Evolutionary conservation across 805 yeast species (phyloP), one percentile per base, ranked within the genome.

Genomic region (Sugiyamaella lignohabitans): DNA sequence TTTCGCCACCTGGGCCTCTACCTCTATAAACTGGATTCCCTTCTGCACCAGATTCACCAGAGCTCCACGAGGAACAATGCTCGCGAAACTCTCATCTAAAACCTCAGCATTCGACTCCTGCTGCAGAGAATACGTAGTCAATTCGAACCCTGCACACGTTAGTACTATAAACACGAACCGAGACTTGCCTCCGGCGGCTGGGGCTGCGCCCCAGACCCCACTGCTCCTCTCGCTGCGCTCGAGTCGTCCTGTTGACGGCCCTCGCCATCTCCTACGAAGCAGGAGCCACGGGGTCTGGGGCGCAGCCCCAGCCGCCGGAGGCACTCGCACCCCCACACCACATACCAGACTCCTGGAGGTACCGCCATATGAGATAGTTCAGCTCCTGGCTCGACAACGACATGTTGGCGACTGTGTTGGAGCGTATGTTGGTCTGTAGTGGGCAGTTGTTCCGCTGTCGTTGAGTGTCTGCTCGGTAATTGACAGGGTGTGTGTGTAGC

Each of bases 321-420:
- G 16, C 17, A 17, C 14, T 19, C 11, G 16, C 2, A 27, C 17
- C 8, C 27, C 14, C 11, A 2, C 20, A 17, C 14, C 5, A 51
- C 57, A 62, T 71, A 2, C 94, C 94, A 4, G 82, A 71, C 62
- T 93, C 98, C 60, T 87, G 95, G 34, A 88, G 72, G 60, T 91
- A 93, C 51, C 97, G 69, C 96, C 96, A 93, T 45, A 91, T 78
- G 56, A 93, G 74, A 61, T 91, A 91, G 69, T 91, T 93, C 46
- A 91, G 75, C 65, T 88, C 95, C 48, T 76, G 79, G 47, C 93
- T 82, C 3, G 93, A 77, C 42, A 91, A 68, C 21, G 95, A 83
- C 96, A 87, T 87, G 34, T 6, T 19, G 14, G 8, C 10, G 21
- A 17, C 14, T 35, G 21, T 19, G n/a, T n/a, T n/a, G n/a, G n/a